phyloP scores from a whole-genome alignment of 495 filamentous ascomycete species.

The Annulohypoxylon stygium region DNA sequence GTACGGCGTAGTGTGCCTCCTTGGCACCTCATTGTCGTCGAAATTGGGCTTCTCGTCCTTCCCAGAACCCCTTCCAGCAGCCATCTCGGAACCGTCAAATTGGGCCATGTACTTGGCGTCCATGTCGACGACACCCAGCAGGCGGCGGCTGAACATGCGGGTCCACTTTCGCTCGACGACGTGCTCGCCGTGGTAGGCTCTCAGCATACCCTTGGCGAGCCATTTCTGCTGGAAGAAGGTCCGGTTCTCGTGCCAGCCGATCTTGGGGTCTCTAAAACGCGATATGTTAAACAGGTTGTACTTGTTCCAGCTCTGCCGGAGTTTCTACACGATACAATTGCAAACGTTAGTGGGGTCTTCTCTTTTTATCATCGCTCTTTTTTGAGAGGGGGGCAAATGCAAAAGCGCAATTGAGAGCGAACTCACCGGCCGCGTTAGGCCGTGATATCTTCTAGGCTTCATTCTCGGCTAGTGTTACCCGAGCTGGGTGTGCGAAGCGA shows the following conservation, averaged over 20 bases:
- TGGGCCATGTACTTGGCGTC: conserved; percentile 78
- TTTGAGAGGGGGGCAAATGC: no score
- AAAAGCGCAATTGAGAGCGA: conserved; percentile 6
- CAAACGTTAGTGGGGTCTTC: background rate
- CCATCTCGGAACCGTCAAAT: conserved; percentile 82
- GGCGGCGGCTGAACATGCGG: conserved; percentile 85
- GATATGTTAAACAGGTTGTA: conserved; percentile 93
- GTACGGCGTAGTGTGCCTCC: conserved; percentile 71
- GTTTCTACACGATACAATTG: conserved; percentile 65
- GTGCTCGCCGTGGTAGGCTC: conserved; percentile 94
- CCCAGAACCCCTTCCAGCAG: conserved; percentile 85
- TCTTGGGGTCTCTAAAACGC: conserved; percentile 53
- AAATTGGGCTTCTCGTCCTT: conserved; percentile 51
- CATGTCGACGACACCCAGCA: conserved; percentile 88
- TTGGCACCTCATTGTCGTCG: background rate
- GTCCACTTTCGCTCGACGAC: conserved; percentile 90
- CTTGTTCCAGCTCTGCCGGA: conserved; percentile 98
- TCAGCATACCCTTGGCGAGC: conserved; percentile 82
- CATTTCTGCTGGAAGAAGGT: conserved; percentile 99
- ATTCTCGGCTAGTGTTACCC: conserved; percentile 53
- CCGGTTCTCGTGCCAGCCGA: conserved; percentile 45
- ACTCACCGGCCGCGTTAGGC: conserved; percentile 72
- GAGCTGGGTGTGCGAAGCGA: conserved; percentile 17
- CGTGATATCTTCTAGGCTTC: conserved; percentile 73
- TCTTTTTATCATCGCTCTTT: no score